phyloP scores from a whole-genome alignment of 306 rosid genomes.

The Biancaea sappan region DNA sequence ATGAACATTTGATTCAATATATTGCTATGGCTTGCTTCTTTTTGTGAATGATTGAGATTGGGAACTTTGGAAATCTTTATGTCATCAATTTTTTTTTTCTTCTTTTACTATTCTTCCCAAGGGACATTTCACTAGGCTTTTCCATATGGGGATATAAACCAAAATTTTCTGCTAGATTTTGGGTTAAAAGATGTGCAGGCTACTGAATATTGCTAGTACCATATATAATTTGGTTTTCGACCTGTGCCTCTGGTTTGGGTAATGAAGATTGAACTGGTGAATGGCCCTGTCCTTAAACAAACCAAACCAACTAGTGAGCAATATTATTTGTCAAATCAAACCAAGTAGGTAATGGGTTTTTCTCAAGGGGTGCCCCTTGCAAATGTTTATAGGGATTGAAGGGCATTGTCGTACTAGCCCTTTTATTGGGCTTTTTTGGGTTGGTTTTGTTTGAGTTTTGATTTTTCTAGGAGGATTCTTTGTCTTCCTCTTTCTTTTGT shows the following conservation, averaged over 20 bases:
- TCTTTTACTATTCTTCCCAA: not conserved
- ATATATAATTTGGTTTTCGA: not conserved
- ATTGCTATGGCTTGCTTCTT: constrained; percentile 2
- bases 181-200: not conserved
- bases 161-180: not conserved
- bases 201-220: not conserved
- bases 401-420: too few relatives aligned
- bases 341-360: too few relatives aligned
- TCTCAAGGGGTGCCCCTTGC: too few relatives aligned
- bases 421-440: too few relatives aligned
- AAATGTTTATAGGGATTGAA: too few relatives aligned
- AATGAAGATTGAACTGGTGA: not conserved
- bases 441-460: too few relatives aligned
- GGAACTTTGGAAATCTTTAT: not conserved
- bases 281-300: not conserved
- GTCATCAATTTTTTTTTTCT: not conserved
- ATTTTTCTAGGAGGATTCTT: too few relatives aligned
- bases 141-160: not conserved
- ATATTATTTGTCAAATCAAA: too few relatives aligned
- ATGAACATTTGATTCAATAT: not conserved
- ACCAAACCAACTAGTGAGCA: not conserved
- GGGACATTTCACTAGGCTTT: constrained; percentile 1
- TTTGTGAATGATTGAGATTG: not conserved
- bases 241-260: not conserved
- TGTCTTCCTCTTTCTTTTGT: too few relatives aligned